Evolutionary conservation across 2,329 filamentous ascomycete genomes (phyloP).

Genomic region (Diaporthe velutina): DNA sequence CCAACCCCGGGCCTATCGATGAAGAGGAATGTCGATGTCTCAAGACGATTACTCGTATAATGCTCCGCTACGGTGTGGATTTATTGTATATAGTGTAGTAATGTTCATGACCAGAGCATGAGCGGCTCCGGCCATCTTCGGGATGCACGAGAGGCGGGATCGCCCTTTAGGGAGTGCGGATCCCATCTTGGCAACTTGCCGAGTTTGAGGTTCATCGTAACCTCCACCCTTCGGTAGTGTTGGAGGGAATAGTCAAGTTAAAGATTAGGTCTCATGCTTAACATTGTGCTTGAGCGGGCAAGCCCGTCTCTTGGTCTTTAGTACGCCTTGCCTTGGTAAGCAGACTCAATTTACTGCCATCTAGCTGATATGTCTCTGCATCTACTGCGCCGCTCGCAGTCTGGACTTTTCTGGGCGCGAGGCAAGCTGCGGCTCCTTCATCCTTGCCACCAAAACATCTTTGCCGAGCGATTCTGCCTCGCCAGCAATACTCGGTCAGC

Average conservation of each 20-base stretch:
- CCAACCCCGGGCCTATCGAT: background rate
- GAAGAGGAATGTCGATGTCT: background rate
- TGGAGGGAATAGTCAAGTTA: background rate
- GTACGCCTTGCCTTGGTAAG: background rate
- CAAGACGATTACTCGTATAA: background rate
- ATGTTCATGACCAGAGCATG: background rate
- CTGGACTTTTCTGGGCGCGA: background rate
- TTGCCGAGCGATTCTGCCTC: background rate
- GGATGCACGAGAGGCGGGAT: background rate
- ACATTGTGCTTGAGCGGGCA: background rate
- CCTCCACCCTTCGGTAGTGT: background rate
- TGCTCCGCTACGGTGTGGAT: background rate
- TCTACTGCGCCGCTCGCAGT: background rate
- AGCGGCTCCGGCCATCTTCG: slow-evolving; percentile 3
- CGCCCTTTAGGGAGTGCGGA: background rate
- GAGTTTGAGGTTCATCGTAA: background rate
- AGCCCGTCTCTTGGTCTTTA: background rate
- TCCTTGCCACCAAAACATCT: background rate
- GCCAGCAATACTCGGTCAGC: background rate
- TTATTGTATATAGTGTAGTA: background rate
- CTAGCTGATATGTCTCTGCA: background rate
- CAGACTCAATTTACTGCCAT: background rate
- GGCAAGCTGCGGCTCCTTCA: background rate
- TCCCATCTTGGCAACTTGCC: background rate
- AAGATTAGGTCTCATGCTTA: background rate